Evolutionary conservation across 208 protist genomes (phyloP), one percentile per base, ranked within the genome.

Genomic region (Crithidia thermophila): DNA sequence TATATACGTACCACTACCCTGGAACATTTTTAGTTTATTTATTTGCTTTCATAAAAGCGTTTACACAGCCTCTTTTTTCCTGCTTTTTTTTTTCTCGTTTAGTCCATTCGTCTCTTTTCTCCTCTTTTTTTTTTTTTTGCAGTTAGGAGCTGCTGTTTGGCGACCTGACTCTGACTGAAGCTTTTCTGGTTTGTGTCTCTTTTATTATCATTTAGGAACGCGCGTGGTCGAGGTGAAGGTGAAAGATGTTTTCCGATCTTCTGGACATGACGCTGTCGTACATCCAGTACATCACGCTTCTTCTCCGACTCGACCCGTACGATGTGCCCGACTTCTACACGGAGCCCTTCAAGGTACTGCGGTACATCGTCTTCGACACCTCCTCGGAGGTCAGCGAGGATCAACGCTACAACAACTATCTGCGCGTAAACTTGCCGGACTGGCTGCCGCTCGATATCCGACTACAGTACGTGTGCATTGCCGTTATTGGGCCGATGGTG

Each of bases 381-480:
- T 28, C 60, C n/a, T 11, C 36, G 11, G 37, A 39, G 0, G 46
- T 78, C 9, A 28, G 37, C 46, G 69, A 84, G 28, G 27, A 10
- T 9, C 42, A 87, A 61, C 68, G 64, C n/a, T 83, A 86, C 62
- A 62, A 61, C 28, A 85, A 79, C 31, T 61, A 68, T 10, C 36
- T 88, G 36, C 66, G 55, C 4, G 39, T 89, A 1, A 60, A 42
- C 0, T 50, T 92, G 21, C 85, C 85, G 1, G 25, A n/a, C 9
- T 94, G 85, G 84, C 31, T 94, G 13, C 84, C 88, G 2, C 62
- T 88, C 14, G 84, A 92, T 36, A 67, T 77, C 21, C 85, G 85
- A 14, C 46, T 91, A 34, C 78, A 85, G 45, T 91, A 79, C 53
- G 65, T 84, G 11, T 49, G 76, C 56, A 64, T 87, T 66, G 65